Base-by-base conservation (phyloP, 352 stramenopile genomes). In the Pythium phragmiticola region DNA sequence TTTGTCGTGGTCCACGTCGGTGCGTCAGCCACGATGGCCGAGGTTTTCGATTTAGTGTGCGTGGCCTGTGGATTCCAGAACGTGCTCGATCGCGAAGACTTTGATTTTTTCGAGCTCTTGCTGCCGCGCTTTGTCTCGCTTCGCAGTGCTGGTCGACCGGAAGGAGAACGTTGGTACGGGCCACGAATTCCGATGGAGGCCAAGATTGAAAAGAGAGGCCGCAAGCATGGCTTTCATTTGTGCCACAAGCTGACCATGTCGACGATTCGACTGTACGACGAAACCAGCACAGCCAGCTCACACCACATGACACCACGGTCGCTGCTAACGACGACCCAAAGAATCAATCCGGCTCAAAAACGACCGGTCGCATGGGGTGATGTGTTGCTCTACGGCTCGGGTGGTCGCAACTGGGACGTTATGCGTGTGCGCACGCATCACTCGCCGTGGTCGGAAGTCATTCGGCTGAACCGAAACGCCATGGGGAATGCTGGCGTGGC, bases 401-500 rank as follows among this genome's bases (percentile, higher is more conserved):
- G 82, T 19, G 84, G 84, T 4, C 89, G 88, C 33, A 88, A 90
- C 54, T 93, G 85, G 85, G 87, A 96, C 61, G 81, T 94, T 14
- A 65, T 96, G 49, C 74, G 87, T 19, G 77, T 96, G 36, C 90
- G 88, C 39, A 89, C 85, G 17, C 74, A 80, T 21, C 79, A 73
- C 13, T 94, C 85, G 4, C 76, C 79, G 13, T 96, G 87, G 87
- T 96, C 87, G 2, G 87, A 94, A 33, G 74, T 90, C 0, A 89
- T 96, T 69, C 84, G 85, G 7, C 65, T 96, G 23, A 92, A 94
- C 60, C 80, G 86, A 23, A 96, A 96, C 50, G 87, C 87, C 4
- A 92, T 96, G 83, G 87, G 87, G 43, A 96, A 96, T 56, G 90
- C 87, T 11, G 87, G 87, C 3, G 85, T 96, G 17, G 84, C 87